phyloP scores from a whole-genome alignment of 169 alveolate genomes.

The Cryptosporidium muris region DNA sequence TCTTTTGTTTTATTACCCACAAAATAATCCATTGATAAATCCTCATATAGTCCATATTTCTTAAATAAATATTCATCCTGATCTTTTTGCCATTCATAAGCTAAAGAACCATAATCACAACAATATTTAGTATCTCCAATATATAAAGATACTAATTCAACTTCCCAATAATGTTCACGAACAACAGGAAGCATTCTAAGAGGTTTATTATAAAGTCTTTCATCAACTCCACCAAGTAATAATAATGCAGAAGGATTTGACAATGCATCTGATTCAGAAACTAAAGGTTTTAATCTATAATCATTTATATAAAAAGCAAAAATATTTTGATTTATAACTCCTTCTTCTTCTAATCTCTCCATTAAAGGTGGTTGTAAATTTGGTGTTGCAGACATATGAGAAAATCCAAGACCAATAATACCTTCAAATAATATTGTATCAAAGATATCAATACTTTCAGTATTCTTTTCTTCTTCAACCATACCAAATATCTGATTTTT shows the following conservation, averaged over 20 bases:
- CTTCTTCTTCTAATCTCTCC: conserved; percentile 80
- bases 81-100: conserved; percentile 61
- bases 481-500: conserved; percentile 83
- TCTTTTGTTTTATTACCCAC: conserved; percentile 21
- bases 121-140: conserved; percentile 84
- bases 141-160: conserved; percentile 81
- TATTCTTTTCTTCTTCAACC: conserved; percentile 78
- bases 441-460: conserved; percentile 68
- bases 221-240: conserved; percentile 86
- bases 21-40: conserved; percentile 41
- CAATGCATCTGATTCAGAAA: conserved; percentile 3
- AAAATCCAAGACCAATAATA: conserved; percentile 86
- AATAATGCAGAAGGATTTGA: conserved; percentile 80
- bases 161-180: conserved; percentile 90
- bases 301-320: conserved; percentile 84
- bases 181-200: conserved; percentile 85
- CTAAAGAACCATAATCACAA: conserved; percentile 78
- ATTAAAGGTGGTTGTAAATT: conserved; percentile 82
- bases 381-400: conserved; percentile 83
- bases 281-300: conserved; percentile 39
- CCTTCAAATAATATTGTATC: conserved; percentile 87
- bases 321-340: conserved; percentile 77
- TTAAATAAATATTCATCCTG: conserved; percentile 35
- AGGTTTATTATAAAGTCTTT: conserved; percentile 78
- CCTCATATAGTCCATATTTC: conserved; percentile 53